A percentile compares a stretch with the other conserved stretches of the same genome.
Evolutionary conservation across 345 rosid species (phyloP).

Genomic region (Streptanthus diversifolius): DNA sequence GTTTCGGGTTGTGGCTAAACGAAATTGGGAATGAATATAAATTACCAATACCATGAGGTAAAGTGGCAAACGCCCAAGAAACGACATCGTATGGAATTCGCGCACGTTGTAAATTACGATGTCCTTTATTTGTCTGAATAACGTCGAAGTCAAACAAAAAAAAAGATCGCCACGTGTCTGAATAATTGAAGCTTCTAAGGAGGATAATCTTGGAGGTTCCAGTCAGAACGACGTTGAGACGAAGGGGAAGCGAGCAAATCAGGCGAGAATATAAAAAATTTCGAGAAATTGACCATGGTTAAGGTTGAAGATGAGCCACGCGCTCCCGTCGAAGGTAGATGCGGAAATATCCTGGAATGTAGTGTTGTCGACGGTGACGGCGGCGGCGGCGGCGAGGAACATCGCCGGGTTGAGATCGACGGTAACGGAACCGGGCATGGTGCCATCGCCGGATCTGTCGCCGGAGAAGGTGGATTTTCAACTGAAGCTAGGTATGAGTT

Average conservation of each 20-base stretch:
- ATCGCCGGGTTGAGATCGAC: slow-evolving; percentile 10
- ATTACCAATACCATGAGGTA: not conserved
- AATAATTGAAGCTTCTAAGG: not conserved
- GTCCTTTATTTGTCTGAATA: not conserved
- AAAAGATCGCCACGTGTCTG: slow-evolving; percentile 2
- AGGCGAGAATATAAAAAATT: not conserved
- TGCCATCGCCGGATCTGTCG: slow-evolving; percentile 33
- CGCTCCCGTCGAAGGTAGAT: slow-evolving; percentile 1
- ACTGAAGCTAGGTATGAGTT: slow-evolving; percentile 32
- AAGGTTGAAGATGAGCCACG: slow-evolving; percentile 25
- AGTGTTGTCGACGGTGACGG: slow-evolving; percentile 16
- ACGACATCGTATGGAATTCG: slow-evolving; percentile 1
- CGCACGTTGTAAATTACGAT: slow-evolving; percentile 15
- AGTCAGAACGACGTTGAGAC: not conserved
- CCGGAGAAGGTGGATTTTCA: slow-evolving; percentile 24
- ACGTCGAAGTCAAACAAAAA: not conserved
- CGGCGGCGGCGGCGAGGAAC: slow-evolving; percentile 26
- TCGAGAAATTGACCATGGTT: not conserved
- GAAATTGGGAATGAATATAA: not conserved
- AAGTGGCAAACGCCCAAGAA: not conserved
- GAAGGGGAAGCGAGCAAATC: not conserved
- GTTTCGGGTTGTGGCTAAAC: not conserved
- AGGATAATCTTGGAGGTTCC: slow-evolving; percentile 5
- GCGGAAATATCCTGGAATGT: not conserved
- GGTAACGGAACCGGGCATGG: slow-evolving; percentile 20